Base-by-base conservation (phyloP, 2,329 filamentous ascomycete genomes). In the Colletotrichum falcatum region DNA sequence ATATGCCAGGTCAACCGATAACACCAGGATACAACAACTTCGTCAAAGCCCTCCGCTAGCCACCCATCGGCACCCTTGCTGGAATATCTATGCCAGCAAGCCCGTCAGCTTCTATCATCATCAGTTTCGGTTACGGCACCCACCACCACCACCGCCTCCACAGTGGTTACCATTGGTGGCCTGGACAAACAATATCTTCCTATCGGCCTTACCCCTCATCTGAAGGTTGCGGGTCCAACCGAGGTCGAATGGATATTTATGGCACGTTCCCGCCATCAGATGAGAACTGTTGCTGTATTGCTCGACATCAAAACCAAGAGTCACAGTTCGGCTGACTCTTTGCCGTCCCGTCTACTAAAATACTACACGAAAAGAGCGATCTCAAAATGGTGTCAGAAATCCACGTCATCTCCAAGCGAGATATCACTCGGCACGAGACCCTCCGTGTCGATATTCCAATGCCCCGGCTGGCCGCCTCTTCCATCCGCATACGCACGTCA, bases 401-500 rank as follows among this genome's bases (percentile, higher is more conserved):
- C 37, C 78, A 78, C 67, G 73, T 79, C 11, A 73, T 78, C 37
- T 77, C 74, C 14, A 79, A 79, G 60, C n/a, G 39, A 2, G 74
- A 79, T 28, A 75, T 75, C 56, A 46, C 61, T 30, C 60, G 75
- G n/a, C 76, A 79, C 68, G 71, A 66, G 49, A 61, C 64, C 20
- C 33, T 73, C 33, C 14, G 66, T 9, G 42, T 55, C 55, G 28
- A 66, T 8, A 35, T 61, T 8, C 66, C 35, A 62, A 60, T 42
- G 56, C 73, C 56, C 20, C 42, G 20, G 1, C 67, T 80, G 0
- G 71, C 64, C 2, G 65, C 75, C 2, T 79, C 77, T 3, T 79
- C 78, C 14, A 68, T 82, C 18, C 76, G 77, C 23, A 68, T 78
- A 7, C 76, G 75, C 30, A 77, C 78, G 4, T 58, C 72, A 11